Percentiles rank a stretch among this genome's conserved stretches.
Evolutionary conservation across 2,329 filamentous ascomycete species (phyloP).

Genomic region (Cladobotryum protrusum): DNA sequence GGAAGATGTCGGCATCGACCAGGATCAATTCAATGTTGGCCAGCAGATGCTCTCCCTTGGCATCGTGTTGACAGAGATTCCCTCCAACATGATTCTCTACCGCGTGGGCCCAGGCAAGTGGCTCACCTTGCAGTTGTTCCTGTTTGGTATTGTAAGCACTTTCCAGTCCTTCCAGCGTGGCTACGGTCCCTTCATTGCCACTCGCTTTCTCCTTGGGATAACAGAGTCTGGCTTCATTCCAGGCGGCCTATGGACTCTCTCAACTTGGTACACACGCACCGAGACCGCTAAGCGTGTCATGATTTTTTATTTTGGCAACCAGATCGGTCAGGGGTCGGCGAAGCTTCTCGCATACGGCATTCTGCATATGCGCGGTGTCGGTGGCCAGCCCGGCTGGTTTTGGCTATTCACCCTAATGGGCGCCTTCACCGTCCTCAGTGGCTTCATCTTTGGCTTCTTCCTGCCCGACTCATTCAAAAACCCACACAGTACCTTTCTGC

Average conservation of each 20-base stretch:
- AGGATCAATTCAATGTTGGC: conserved; percentile 47
- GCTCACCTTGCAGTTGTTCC: conserved; percentile 47
- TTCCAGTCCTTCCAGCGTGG: conserved; percentile 48
- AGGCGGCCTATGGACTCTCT: conserved; percentile 44
- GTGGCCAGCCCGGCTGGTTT: conserved; percentile 47
- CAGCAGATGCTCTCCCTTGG: conserved; percentile 45
- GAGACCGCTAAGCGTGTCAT: conserved; percentile 48
- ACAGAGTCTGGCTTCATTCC: conserved; percentile 52
- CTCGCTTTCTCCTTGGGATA: conserved; percentile 46
- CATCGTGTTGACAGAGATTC: conserved; percentile 40
- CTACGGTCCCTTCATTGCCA: conserved; percentile 42
- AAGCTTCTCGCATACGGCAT: conserved; percentile 40
- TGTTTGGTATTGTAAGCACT: conserved; percentile 47
- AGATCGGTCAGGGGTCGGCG: conserved; percentile 36
- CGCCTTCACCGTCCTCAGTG: no score
- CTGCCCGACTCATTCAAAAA: no score
- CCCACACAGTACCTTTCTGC: no score
- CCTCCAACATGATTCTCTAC: conserved; percentile 31
- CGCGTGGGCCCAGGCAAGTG: conserved; percentile 40
- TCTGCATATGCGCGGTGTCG: conserved; percentile 43
- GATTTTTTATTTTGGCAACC: conserved; percentile 51
- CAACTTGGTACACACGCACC: conserved; percentile 48
- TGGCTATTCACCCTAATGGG: conserved; percentile 40
- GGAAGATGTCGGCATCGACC: conserved; percentile 41
- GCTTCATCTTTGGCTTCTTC: no score